Evolutionary conservation across 805 yeast genomes (phyloP).

Genomic region (Kodamaea kakaduensis): DNA sequence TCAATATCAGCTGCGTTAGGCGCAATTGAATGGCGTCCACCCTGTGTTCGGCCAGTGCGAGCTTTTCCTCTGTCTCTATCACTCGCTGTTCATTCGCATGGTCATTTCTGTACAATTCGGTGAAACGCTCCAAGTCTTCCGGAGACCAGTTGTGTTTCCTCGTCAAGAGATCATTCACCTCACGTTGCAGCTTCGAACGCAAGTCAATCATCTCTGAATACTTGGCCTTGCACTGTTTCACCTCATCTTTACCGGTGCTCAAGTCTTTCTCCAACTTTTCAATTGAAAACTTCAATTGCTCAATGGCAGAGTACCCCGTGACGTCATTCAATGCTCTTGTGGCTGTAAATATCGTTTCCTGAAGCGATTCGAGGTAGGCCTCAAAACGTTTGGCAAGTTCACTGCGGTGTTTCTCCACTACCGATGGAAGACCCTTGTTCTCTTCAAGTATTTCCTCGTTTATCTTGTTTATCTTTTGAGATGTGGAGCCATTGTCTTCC

Average conservation of each 20-base stretch:
- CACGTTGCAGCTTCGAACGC: conserved; percentile 71
- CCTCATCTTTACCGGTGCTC: conserved; percentile 43
- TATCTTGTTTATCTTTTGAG: conserved; percentile 5
- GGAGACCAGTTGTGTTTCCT: conserved; percentile 81
- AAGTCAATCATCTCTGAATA: conserved; percentile 60
- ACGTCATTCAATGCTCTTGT: conserved; percentile 77
- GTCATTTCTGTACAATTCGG: conserved; percentile 74
- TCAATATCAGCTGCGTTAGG: conserved; percentile 71
- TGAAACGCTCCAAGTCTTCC: conserved; percentile 76
- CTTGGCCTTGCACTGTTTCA: conserved; percentile 44
- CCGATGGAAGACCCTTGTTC: conserved; percentile 42
- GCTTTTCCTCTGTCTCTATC: conserved; percentile 40
- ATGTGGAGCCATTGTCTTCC: background rate
- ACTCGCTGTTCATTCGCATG: conserved; percentile 68
- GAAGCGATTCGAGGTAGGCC: conserved; percentile 51
- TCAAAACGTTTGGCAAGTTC: conserved; percentile 37
- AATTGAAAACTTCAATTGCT: conserved; percentile 61
- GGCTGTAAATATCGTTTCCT: conserved; percentile 54
- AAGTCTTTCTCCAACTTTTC: conserved; percentile 51
- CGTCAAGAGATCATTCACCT: conserved; percentile 81
- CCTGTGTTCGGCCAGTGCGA: conserved; percentile 52
- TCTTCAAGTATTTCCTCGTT: conserved; percentile 15
- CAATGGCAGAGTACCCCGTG: conserved; percentile 86
- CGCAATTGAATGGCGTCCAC: conserved; percentile 69
- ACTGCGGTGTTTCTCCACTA: conserved; percentile 39